Evolutionary conservation across 805 yeast genomes (phyloP).

Genomic region (Cyberlindnera petersonii): DNA sequence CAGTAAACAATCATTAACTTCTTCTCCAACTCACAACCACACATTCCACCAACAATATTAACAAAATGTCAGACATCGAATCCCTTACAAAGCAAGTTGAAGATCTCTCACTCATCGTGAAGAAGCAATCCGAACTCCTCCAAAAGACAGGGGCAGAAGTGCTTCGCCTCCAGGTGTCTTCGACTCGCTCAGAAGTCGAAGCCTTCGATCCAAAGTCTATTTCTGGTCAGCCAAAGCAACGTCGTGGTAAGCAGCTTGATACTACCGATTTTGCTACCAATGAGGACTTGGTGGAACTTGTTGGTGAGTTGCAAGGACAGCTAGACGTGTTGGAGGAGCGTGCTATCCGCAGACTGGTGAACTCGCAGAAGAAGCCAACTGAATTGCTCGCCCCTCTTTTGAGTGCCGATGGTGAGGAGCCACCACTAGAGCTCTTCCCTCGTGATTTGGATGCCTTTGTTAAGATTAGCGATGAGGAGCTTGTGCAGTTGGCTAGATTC

Average conservation of each 20-base stretch:
- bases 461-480: slow-evolving; percentile 38
- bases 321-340: slow-evolving; percentile 76
- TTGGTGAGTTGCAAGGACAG: slow-evolving; percentile 87
- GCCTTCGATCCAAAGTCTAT: slow-evolving; percentile 23
- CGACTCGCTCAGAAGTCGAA: slow-evolving; percentile 40
- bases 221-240: slow-evolving; percentile 7
- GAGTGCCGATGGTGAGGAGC: slow-evolving; percentile 75
- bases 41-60: too few relatives aligned
- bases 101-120: slow-evolving; percentile 49
- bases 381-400: slow-evolving; percentile 62
- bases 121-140: slow-evolving; percentile 61
- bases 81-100: slow-evolving; percentile 38
- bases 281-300: slow-evolving; percentile 82
- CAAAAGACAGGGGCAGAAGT: slow-evolving; percentile 79
- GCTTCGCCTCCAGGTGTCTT: slow-evolving; percentile 59
- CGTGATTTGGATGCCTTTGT: slow-evolving; percentile 50
- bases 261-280: slow-evolving; percentile 64
- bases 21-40: not conserved
- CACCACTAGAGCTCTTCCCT: slow-evolving; percentile 55
- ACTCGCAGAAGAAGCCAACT: slow-evolving; percentile 44
- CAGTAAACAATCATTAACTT: not conserved
- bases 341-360: slow-evolving; percentile 64
- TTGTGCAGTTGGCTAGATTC: slow-evolving; percentile 59
- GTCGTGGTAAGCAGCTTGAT: slow-evolving; percentile 29
- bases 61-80: slow-evolving; percentile 15